Percentiles rank a stretch among this genome's conserved stretches.
Evolutionary conservation across 192 early-diverging fungal species (phyloP).

Genomic region (Lobosporangium transversale): DNA sequence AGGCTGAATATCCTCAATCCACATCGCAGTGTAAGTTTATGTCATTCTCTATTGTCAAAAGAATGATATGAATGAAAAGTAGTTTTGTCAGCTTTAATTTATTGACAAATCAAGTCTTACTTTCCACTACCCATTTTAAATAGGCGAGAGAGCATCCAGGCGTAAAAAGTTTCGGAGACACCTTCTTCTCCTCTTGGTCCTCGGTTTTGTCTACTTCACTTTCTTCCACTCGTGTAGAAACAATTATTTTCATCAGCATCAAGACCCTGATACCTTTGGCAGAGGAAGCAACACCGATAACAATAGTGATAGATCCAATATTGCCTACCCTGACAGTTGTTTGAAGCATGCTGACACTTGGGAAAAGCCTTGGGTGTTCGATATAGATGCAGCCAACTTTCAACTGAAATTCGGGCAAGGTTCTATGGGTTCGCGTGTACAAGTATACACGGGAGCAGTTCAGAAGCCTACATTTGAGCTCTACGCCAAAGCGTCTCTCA

Average conservation of each 20-base stretch:
- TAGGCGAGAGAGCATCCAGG: background rate
- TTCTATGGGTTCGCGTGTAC: background rate
- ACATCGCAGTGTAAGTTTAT: background rate
- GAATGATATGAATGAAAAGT: no score
- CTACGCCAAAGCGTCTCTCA: conserved; percentile 12
- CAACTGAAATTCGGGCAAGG: conserved; percentile 13
- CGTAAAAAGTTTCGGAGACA: background rate
- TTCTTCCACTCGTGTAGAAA: background rate
- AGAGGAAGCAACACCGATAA: background rate
- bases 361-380: conserved; percentile 15
- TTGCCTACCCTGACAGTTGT: background rate
- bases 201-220: background rate
- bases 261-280: background rate
- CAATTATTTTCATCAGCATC: background rate
- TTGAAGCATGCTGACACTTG: conserved; percentile 2
- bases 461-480: conserved; percentile 14
- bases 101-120: background rate
- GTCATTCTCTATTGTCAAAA: background rate
- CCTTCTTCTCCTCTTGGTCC: background rate
- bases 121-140: background rate
- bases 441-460: conserved; percentile 6
- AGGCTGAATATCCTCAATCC: background rate
- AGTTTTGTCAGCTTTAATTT: background rate
- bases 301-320: background rate
- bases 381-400: conserved; percentile 15